A percentile compares a stretch with the other conserved stretches of the same genome.
Evolutionary conservation across 2,329 filamentous ascomycete genomes (phyloP).

Genomic region (Colletotrichum graminicola): DNA sequence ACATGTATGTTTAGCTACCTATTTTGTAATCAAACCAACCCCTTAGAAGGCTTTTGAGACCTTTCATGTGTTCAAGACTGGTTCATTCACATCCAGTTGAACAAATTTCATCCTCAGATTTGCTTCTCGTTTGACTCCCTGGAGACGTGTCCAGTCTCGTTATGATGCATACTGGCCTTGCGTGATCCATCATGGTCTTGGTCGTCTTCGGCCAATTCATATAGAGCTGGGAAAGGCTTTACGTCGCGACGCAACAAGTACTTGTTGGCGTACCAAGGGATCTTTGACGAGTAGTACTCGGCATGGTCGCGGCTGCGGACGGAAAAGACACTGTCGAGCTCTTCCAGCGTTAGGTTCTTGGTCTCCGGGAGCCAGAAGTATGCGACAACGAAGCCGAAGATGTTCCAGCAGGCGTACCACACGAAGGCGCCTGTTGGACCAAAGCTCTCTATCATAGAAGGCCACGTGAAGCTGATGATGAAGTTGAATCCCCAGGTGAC

Average conservation of each 20-base stretch:
- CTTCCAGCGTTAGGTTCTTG: conserved; percentile 52
- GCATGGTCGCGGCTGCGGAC: conserved; percentile 50
- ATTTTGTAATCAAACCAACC: too few species aligned
- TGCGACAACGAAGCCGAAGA: conserved; percentile 50
- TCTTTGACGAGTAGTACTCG: conserved; percentile 49
- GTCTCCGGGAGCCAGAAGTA: conserved; percentile 54
- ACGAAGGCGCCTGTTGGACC: conserved; percentile 53
- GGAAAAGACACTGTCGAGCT: conserved; percentile 51
- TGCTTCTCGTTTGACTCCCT: not conserved
- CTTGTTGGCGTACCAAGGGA: conserved; percentile 51
- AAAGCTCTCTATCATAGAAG: conserved; percentile 43
- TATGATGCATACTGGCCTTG: conserved; percentile 12
- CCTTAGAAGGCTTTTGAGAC: not conserved
- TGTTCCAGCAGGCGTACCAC: conserved; percentile 55
- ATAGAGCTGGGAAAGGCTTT: conserved; percentile 49
- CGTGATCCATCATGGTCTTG: not conserved
- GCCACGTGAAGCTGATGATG: conserved; percentile 54
- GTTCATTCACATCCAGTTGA: too few species aligned
- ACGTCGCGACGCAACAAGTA: conserved; percentile 48
- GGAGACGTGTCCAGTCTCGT: conserved; percentile 9
- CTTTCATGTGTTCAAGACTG: not conserved
- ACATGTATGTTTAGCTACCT: not conserved
- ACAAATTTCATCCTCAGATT: too few species aligned
- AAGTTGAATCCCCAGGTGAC: conserved; percentile 58
- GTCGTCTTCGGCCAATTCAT: conserved; percentile 46